Evolutionary conservation across 2,329 filamentous ascomycete genomes (phyloP).

Genomic region (Cladophialophora chaetospira): DNA sequence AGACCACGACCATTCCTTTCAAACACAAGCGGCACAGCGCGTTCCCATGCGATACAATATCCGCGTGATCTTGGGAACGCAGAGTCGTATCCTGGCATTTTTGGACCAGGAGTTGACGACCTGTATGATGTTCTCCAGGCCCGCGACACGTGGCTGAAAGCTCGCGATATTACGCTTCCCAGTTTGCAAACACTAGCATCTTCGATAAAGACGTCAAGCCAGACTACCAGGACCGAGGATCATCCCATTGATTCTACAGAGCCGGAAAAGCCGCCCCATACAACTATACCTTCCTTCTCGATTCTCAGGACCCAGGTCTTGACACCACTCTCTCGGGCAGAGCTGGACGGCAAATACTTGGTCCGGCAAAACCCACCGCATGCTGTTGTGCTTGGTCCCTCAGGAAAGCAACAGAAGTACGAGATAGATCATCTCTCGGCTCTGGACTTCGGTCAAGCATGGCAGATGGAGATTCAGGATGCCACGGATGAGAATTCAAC

Average conservation of each 20-base stretch:
- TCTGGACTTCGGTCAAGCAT: conserved; percentile 51
- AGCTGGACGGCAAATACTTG: conserved; percentile 17
- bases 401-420: conserved; percentile 47
- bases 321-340: not conserved
- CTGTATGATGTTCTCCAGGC: conserved; percentile 50
- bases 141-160: conserved; percentile 53
- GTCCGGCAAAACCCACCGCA: conserved; percentile 36
- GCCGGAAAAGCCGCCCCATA: not conserved
- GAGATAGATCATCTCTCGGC: conserved; percentile 45
- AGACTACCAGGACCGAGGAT: not conserved
- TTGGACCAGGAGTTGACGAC: conserved; percentile 55
- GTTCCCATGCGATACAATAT: conserved; percentile 43
- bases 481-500: not conserved
- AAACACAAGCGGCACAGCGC: conserved; percentile 32
- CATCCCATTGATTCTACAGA: not conserved
- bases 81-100: conserved; percentile 51
- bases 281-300: no score
- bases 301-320: conserved; percentile 8
- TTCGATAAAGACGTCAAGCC: not conserved
- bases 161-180: conserved; percentile 54
- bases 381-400: conserved; percentile 55
- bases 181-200: conserved; percentile 41
- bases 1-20: not conserved
- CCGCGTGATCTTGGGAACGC: conserved; percentile 45
- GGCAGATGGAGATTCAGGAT: conserved; percentile 35